Evolutionary conservation across 2,329 filamentous ascomycete genomes (phyloP).

Genomic region (Xylaria digitata): DNA sequence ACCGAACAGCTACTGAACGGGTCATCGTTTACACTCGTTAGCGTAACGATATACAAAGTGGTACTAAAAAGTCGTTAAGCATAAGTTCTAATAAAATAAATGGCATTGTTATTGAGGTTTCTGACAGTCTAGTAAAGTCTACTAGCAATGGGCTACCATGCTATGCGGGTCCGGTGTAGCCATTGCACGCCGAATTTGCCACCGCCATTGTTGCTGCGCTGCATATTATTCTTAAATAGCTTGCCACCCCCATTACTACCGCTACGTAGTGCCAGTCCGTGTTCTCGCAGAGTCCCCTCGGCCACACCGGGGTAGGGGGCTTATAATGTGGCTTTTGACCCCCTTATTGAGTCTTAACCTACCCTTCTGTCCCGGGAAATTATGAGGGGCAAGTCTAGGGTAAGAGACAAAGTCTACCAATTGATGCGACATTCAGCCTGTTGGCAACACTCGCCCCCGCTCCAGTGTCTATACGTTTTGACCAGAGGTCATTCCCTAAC

Average conservation of each 20-base stretch:
- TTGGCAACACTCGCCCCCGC: slow-evolving; percentile 20
- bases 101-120: too few relatives aligned
- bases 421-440: slow-evolving; percentile 32
- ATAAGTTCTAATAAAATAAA: too few relatives aligned
- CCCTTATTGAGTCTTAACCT: slow-evolving; percentile 36
- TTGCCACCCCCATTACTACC: slow-evolving; percentile 34
- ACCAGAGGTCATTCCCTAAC: slow-evolving; percentile 33
- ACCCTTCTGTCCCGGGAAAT: slow-evolving; percentile 11
- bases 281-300: slow-evolving; percentile 12
- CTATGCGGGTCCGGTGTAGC: neutral
- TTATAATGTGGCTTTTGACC: too few relatives aligned
- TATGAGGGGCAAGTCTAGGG: slow-evolving; percentile 24
- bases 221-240: slow-evolving; percentile 35
- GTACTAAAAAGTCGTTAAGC: too few relatives aligned
- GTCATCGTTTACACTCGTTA: too few relatives aligned
- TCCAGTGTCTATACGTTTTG: slow-evolving; percentile 27
- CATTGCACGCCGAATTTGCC: slow-evolving; percentile 24
- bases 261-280: slow-evolving; percentile 16
- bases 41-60: too few relatives aligned
- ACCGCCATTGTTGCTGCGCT: slow-evolving; percentile 9
- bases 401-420: slow-evolving; percentile 29
- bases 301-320: too few relatives aligned
- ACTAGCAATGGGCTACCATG: too few relatives aligned
- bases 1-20: too few relatives aligned
- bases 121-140: too few relatives aligned